Base-by-base conservation (phyloP, 2,329 filamentous ascomycete species). In the Trichoderma harzianum region DNA sequence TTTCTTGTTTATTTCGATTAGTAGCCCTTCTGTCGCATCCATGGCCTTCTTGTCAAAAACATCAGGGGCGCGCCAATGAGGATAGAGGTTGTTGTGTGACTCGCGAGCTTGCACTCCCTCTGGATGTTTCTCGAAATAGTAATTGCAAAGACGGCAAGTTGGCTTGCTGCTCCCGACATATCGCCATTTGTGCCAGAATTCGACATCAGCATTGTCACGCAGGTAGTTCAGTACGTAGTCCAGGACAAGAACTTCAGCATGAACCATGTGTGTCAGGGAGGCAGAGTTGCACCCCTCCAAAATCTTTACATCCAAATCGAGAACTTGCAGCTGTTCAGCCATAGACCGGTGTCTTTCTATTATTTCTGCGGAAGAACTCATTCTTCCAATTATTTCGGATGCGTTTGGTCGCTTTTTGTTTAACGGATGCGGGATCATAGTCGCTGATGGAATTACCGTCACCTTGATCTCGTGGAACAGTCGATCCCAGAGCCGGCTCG, bases 101-200 rank as follows among this genome's bases (percentile, higher is more conserved):
- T 75, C 39, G 0, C 83, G 77, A 1, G 80, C 78, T 2, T 74
- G 63, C 2, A 83, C 76, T 0, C 75, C 72, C 2, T 75, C 71
- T 0, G 74, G 74, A 39, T 79, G 77, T 0, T 74, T 74, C 1
- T 69, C 64, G n/a, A 84, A 82, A 64, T 82, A 84, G 62, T 80
- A 79, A 4, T 75, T 53, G 30, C 83, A 84, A 1, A 84, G 77
- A 0, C 78, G 76, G 39, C 83, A 84, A 0, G 82, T 80, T 0
- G 82, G 82, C 73, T 84, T 84, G 74, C 82, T 83, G 32, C 76
- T 77, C 0, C 82, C 83, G n/a, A 84, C 82, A 68, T 83, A 84
- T 16, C 73, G 76, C 71, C 76, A 78, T 10, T 74, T 72, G 0
- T 72, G 53, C 70, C 81, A 84, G 76, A 82, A 84, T 0, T 43